These are phyloP conservation scores for Datura wrightii DNA, from an alignment of 257 asterid genomes.

Conservation along the genomic window DNA sequence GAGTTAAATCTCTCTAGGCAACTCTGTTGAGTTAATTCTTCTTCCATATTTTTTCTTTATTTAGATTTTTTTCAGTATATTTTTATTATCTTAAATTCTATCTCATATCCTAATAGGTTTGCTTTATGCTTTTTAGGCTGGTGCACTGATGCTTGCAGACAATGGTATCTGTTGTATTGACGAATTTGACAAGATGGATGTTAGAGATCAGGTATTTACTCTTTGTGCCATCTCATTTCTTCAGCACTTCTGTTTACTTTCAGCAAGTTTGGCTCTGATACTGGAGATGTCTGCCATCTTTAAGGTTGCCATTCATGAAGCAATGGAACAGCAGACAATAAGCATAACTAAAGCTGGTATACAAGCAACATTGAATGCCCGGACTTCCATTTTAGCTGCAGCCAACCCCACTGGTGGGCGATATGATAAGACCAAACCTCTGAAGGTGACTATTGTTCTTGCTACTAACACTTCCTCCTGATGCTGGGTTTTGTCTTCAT, in stretches of 20 bases:
- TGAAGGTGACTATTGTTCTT: conserved; percentile 62
- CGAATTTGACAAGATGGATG: conserved; percentile 98
- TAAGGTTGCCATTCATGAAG: conserved; percentile 99
- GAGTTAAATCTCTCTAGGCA: background rate
- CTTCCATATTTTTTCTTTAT: background rate
- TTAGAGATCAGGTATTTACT: conserved; percentile 85
- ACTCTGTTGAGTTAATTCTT: background rate
- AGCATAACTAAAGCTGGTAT: conserved; percentile 99
- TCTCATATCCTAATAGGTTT: background rate
- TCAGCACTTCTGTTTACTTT: conserved; percentile 12
- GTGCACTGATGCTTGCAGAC: conserved; percentile 99
- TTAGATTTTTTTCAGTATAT: background rate
- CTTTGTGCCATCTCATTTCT: conserved; percentile 13
- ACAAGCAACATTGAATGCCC: conserved; percentile 97
- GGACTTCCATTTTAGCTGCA: conserved; percentile 98
- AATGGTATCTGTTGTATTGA: conserved; percentile 98
- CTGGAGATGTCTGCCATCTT: conserved; percentile 29
- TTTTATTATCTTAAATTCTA: background rate
- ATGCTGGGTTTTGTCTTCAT: conserved; percentile 12
- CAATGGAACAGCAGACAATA: conserved; percentile 99
- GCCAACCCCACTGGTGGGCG: conserved; percentile 99
- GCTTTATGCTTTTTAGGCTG: conserved; percentile 66
- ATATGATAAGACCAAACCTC: conserved; percentile 92
- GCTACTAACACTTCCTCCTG: background rate
- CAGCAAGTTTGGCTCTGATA: conserved; percentile 13